A percentile compares a stretch with the other conserved stretches of the same genome.
phyloP scores from a whole-genome alignment of 2,329 filamentous ascomycete species.

The Byssothecium circinans region DNA sequence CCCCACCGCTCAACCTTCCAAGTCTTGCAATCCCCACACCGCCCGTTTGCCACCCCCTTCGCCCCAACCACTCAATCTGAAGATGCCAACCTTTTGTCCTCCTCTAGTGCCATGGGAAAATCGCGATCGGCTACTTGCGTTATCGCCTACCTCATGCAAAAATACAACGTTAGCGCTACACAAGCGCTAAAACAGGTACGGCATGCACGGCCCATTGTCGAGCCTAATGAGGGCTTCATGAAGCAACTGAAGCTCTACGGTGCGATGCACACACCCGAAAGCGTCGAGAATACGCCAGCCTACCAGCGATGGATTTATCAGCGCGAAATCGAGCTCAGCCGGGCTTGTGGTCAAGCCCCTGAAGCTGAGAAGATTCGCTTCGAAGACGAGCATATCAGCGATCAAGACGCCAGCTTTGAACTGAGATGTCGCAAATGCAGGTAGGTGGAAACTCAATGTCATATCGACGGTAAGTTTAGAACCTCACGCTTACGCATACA shows the following conservation, averaged over 20 bases:
- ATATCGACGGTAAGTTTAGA: constrained; percentile 10
- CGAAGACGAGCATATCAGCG: constrained; percentile 64
- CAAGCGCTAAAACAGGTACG: constrained; percentile 73
- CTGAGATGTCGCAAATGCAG: constrained; percentile 92
- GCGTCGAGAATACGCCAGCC: constrained; percentile 67
- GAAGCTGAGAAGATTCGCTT: constrained; percentile 76
- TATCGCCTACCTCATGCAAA: constrained; percentile 79
- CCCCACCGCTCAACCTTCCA: constrained; percentile 15
- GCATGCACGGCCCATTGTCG: constrained; percentile 72
- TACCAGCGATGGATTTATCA: constrained; percentile 81
- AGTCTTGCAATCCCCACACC: constrained; percentile 30
- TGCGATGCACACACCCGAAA: constrained; percentile 77
- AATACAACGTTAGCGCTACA: constrained; percentile 53
- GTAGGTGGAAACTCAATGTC: constrained; percentile 45
- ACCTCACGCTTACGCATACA: constrained; percentile 39
- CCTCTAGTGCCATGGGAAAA: constrained; percentile 85
- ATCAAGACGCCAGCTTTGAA: constrained; percentile 54
- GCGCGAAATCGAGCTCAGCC: constrained; percentile 65
- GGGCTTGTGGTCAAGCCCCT: constrained; percentile 77
- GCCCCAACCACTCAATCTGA: constrained; percentile 28
- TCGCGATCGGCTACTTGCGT: constrained; percentile 85
- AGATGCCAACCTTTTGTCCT: constrained; percentile 37
- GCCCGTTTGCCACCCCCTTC: constrained; percentile 39
- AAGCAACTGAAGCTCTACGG: constrained; percentile 84
- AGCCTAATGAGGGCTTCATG: constrained; percentile 93